Evolutionary conservation across 805 yeast genomes (phyloP), one percentile per base, ranked within the genome.

Genomic region (Metschnikowia noctiluminum): DNA sequence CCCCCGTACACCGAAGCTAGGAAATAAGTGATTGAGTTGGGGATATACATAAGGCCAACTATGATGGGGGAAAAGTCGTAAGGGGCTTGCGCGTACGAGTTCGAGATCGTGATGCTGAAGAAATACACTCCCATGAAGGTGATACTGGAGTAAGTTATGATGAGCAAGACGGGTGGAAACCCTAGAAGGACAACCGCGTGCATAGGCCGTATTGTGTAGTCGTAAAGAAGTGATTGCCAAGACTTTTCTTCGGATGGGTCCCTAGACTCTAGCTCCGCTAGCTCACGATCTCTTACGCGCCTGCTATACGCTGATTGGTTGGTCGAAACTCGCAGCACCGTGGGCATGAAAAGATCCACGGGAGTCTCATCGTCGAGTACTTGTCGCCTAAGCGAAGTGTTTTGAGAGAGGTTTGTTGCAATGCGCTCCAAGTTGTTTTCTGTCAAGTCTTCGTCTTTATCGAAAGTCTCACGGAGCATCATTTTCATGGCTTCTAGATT

Each of bases 1-100:
- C 96, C 96, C 35, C 95, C 95, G 52, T 79, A 72, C n/a, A 89
- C 67, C 0, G 92, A 84, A 0, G 95, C 92, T 41, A 84, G 56
- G 35, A 89, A 66, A 60, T 88, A 89, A 0, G 91, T 80, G 27
- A 87, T 78, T 0, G 96, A 87, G 63, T 89, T 89, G 35, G 96
- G 96, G 32, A 89, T 81, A 68, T 87, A 89, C 48, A 87, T 74
- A 28, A 89, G 71, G 32, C 96, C 96, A 42, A 85, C 77, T 48
- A 83, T 73, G 42, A 87, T 65, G 0, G 87, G 66, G 32, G 72
- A 68, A 72, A 85, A 89, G 58, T 81, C 79, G 64, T 89, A 89
- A 3, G 96, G 96, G 0, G 69, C 64, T 16, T 76, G 59, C 0
- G 87, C 69, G 64, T 82, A 89, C 45, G 74, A 75, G 58, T 79